Evolutionary conservation across 83 land plant genomes (phyloP).

Genomic region (Picea abies): DNA sequence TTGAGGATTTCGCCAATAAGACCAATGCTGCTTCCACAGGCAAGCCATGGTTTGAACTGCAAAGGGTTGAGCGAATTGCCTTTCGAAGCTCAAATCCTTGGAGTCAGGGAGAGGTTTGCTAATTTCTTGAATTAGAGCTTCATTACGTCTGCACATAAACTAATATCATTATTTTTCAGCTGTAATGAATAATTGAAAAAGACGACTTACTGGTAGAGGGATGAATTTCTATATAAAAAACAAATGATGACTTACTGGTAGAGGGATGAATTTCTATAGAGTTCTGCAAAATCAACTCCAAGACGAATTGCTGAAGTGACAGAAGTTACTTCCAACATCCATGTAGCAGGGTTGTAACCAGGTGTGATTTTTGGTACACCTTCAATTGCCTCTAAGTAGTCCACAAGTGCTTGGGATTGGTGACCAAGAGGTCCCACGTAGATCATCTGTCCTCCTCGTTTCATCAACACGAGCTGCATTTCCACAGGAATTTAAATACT

Average conservation of each 20-base stretch:
- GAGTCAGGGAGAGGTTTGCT: slow-evolving; percentile 45
- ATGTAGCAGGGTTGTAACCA: slow-evolving; percentile 22
- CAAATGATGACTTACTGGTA: background rate
- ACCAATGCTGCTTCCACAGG: slow-evolving; percentile 70
- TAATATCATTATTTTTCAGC: slow-evolving; percentile 56
- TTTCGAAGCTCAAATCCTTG: slow-evolving; percentile 52
- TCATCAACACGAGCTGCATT: slow-evolving; percentile 44
- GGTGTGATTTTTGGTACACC: slow-evolving; percentile 14
- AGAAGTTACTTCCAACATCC: slow-evolving; percentile 20
- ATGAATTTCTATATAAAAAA: no score
- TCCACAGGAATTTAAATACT: no score
- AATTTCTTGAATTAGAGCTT: slow-evolving; percentile 36
- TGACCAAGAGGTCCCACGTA: slow-evolving; percentile 45
- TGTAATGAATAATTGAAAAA: no score
- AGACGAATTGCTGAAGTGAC: background rate
- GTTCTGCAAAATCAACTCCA: slow-evolving; percentile 12
- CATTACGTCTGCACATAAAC: slow-evolving; percentile 55
- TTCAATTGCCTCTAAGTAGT: slow-evolving; percentile 26
- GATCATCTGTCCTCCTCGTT: slow-evolving; percentile 45
- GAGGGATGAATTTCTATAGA: background rate
- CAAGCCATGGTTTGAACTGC: slow-evolving; percentile 49
- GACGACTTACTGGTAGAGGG: no score
- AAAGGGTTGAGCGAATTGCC: slow-evolving; percentile 48
- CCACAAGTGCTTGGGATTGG: slow-evolving; percentile 34
- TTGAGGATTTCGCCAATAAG: slow-evolving; percentile 82